Percentiles rank a stretch among this genome's conserved stretches.
These are phyloP conservation scores for Fusarium anguioides DNA, from an alignment of 2,329 filamentous ascomycete species.

Conservation along the genomic window DNA sequence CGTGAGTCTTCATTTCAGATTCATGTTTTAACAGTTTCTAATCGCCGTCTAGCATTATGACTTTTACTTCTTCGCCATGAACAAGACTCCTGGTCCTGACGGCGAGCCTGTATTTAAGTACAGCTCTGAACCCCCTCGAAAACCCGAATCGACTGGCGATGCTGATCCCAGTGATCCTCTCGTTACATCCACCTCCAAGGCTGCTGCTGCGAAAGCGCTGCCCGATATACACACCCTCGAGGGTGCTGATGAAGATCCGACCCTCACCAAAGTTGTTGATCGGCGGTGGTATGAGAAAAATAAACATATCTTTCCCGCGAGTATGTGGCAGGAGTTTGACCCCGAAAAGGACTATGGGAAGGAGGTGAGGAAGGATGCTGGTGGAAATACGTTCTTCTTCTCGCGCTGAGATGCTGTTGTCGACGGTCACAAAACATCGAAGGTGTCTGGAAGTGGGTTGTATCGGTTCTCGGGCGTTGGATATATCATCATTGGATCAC, in stretches of 20 bases:
- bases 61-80: slow-evolving; percentile 96
- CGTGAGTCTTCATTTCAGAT: slow-evolving; percentile 65
- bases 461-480: slow-evolving; percentile 6
- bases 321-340: slow-evolving; percentile 95
- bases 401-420: slow-evolving; percentile 52
- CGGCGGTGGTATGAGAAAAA: slow-evolving; percentile 96
- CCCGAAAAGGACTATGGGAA: slow-evolving; percentile 85
- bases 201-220: slow-evolving; percentile 52
- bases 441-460: slow-evolving; percentile 1
- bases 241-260: slow-evolving; percentile 81
- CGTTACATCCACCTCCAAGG: slow-evolving; percentile 50
- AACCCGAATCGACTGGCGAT: slow-evolving; percentile 45
- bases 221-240: slow-evolving; percentile 71
- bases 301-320: slow-evolving; percentile 98
- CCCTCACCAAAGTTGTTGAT: slow-evolving; percentile 92
- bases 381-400: slow-evolving; percentile 95
- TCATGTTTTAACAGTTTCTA: slow-evolving; percentile 25
- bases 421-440: slow-evolving; percentile 3
- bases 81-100: slow-evolving; percentile 80
- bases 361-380: slow-evolving; percentile 81
- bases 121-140: slow-evolving; percentile 59
- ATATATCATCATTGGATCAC: slow-evolving; percentile 22
- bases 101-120: slow-evolving; percentile 83
- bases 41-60: slow-evolving; percentile 81
- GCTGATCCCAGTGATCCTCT: slow-evolving; percentile 31